phyloP scores from a whole-genome alignment of 257 asterid genomes.

The Forsythia viridissima region DNA sequence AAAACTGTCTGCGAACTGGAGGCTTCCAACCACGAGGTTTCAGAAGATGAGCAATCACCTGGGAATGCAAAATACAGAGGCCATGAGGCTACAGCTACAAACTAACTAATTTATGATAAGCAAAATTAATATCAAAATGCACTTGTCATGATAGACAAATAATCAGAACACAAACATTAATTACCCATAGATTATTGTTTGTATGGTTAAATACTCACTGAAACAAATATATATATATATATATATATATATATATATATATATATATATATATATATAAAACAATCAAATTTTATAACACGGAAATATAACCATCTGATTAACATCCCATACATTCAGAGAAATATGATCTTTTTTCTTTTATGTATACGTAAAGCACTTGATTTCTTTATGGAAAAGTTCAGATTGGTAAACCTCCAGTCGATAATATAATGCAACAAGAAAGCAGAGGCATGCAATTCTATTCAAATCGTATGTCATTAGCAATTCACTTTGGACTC shows the following conservation, averaged over 20 bases:
- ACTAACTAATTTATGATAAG: background rate
- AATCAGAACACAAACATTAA: background rate
- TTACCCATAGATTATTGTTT: background rate
- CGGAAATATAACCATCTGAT: background rate
- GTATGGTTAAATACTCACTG: background rate
- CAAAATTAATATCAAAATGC: background rate
- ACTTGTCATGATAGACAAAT: background rate
- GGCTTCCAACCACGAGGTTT: constrained; percentile 99
- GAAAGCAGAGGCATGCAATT: background rate
- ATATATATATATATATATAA: background rate
- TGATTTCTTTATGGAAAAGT: background rate
- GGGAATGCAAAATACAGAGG: constrained; percentile 20
- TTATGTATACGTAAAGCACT: background rate
- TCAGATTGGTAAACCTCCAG: background rate
- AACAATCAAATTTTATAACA: background rate
- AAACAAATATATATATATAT: background rate
- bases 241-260: no score
- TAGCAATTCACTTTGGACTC: background rate
- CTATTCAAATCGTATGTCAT: background rate
- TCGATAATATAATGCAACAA: background rate
- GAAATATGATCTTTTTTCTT: background rate
- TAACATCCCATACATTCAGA: background rate
- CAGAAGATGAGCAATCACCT: constrained; percentile 89
- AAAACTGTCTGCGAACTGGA: constrained; percentile 90
- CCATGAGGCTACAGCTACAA: constrained; percentile 13